phyloP scores from a whole-genome alignment of 352 stramenopile species.

The Phytophthora agathidicida region DNA sequence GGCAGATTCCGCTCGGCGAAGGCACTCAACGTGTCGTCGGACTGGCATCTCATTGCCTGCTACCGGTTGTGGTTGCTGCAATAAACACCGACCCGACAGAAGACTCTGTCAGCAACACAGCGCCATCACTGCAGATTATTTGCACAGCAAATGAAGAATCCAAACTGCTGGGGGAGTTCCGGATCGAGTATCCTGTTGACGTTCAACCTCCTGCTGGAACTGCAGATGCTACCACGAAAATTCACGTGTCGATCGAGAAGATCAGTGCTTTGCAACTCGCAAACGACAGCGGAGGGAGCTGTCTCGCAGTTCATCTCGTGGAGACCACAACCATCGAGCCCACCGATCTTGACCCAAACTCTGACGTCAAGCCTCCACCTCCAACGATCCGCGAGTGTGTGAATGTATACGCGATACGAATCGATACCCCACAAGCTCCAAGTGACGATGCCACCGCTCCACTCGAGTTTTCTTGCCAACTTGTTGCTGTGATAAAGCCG shows the following conservation, averaged over 20 bases:
- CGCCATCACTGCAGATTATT: background rate
- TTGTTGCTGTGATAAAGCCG: constrained; percentile 13
- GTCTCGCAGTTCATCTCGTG: constrained; percentile 26
- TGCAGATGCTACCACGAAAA: background rate
- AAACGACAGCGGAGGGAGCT: constrained; percentile 1
- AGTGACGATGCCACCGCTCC: background rate
- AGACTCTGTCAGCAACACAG: background rate
- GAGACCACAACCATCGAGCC: constrained; percentile 1
- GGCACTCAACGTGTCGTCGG: constrained; percentile 7
- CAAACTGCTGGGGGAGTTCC: constrained; percentile 7
- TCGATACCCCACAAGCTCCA: background rate
- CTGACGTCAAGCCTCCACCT: constrained; percentile 1
- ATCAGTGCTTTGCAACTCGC: constrained; percentile 26
- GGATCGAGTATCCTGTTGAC: constrained; percentile 11
- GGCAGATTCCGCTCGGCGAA: constrained; percentile 10
- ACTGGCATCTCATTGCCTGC: constrained; percentile 18
- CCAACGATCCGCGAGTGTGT: constrained; percentile 19
- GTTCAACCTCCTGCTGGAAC: background rate
- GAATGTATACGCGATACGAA: constrained; percentile 21
- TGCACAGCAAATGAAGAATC: background rate
- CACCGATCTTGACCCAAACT: background rate
- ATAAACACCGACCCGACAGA: background rate
- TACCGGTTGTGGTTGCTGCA: constrained; percentile 16
- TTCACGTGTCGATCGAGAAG: constrained; percentile 14
- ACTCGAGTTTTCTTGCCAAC: constrained; percentile 1